These are phyloP conservation scores for Termitomyces sp. DNA, from an alignment of 768 basidiomycete species.

Conservation along the genomic window DNA sequence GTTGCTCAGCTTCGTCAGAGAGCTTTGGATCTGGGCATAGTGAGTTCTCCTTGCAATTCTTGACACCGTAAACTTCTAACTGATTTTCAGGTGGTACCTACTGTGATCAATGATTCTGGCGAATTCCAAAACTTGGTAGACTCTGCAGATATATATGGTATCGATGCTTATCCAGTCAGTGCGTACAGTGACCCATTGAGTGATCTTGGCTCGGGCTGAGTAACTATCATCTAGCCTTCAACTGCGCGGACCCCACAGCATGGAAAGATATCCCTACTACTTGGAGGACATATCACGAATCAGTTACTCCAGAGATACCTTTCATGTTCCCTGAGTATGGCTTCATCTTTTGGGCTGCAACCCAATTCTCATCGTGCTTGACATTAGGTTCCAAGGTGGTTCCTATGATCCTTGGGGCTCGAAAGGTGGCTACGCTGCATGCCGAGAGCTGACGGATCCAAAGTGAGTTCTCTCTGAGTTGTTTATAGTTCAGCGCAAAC, in stretches of 20 bases:
- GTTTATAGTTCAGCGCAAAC: not conserved
- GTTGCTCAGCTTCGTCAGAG: constrained; percentile 15
- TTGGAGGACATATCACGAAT: constrained; percentile 19
- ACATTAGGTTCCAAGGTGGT: constrained; percentile 15
- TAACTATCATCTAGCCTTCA: constrained; percentile 7
- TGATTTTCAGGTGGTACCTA: constrained; percentile 14
- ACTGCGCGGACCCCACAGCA: constrained; percentile 13
- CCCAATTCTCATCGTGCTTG: not conserved
- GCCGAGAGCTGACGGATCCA: constrained; percentile 15
- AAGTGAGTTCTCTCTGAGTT: constrained; percentile 6
- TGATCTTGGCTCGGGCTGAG: not conserved
- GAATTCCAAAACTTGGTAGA: constrained; percentile 14
- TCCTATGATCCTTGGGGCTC: constrained; percentile 16
- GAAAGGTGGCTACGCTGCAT: constrained; percentile 11
- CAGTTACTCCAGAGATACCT: constrained; percentile 15
- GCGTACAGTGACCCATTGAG: not conserved
- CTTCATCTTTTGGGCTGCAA: not conserved
- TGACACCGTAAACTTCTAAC: not conserved
- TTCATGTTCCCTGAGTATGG: constrained; percentile 19
- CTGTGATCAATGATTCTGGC: constrained; percentile 17
- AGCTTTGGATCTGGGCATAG: constrained; percentile 14
- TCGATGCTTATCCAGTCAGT: constrained; percentile 19
- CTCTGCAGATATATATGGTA: constrained; percentile 17
- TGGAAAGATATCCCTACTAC: constrained; percentile 18
- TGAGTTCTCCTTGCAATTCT: not conserved